A percentile compares a stretch with the other conserved stretches of the same genome.
phyloP scores from a whole-genome alignment of 768 basidiomycete species.

The Termitomyces sp. region DNA sequence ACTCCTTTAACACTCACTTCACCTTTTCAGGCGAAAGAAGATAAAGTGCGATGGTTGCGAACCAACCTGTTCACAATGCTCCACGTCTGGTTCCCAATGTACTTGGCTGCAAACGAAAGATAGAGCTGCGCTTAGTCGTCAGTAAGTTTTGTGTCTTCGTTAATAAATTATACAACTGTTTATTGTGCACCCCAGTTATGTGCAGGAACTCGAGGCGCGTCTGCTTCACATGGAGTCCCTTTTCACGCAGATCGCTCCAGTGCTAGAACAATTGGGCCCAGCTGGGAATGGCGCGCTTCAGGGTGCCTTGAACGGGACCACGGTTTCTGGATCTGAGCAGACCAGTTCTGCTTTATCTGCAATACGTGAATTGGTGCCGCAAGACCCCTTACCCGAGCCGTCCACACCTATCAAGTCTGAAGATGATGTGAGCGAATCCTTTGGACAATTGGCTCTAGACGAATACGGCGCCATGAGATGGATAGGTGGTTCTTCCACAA shows the following conservation, averaged over 20 bases:
- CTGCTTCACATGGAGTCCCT: conserved; percentile 85
- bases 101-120: conserved; percentile 93
- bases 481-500: conserved; percentile 90
- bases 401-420: conserved; percentile 52
- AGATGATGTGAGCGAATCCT: conserved; percentile 80
- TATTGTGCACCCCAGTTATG: conserved; percentile 54
- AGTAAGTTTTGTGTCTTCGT: conserved; percentile 48
- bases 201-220: conserved; percentile 87
- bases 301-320: conserved; percentile 28
- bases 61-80: conserved; percentile 82
- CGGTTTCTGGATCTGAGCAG: conserved; percentile 31
- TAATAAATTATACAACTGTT: neutral
- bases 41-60: conserved; percentile 91
- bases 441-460: conserved; percentile 85
- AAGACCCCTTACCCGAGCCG: conserved; percentile 31
- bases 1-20: conserved; percentile 12
- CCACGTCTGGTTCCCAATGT: conserved; percentile 70
- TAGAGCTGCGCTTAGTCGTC: conserved; percentile 84
- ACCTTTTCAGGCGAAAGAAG: conserved; percentile 71
- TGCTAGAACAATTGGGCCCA: conserved; percentile 69
- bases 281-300: conserved; percentile 39
- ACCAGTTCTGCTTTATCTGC: conserved; percentile 33
- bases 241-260: conserved; percentile 80
- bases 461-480: conserved; percentile 89
- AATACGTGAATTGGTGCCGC: conserved; percentile 34